Evolutionary conservation across 192 early-diverging fungal species (phyloP), one percentile per base, ranked within the genome.

Genomic region (Phycomyces nitens): DNA sequence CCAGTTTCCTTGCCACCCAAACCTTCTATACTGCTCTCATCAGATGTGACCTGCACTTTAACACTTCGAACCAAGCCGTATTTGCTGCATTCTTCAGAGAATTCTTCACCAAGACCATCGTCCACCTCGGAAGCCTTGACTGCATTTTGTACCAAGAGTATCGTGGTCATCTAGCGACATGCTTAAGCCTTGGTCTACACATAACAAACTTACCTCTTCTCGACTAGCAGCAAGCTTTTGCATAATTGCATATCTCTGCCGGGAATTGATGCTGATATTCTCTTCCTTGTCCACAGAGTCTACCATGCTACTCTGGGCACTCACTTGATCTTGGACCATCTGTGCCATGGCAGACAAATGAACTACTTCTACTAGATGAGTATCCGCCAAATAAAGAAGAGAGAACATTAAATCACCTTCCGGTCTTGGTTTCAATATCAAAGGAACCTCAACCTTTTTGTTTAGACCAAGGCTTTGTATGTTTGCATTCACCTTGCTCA

Each of bases 31-130:
- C 58, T 43, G 62, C 40, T 55, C 57, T 71, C 56, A 63, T 71
- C 68, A 40, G 67, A 53, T 60, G 74, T 77, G 58, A 82, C 66
- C 59, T 84, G 82, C 53, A 92, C 79, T 29, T 83, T 75, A 0
- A 93, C 89, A 41, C 80, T 81, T 44, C 60, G 58, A 5, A 96
- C 86, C 53, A 71, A 69, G 1, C 94, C 94, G 63, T 86, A 93
- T 72, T 94, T 94, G 63, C 70, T 70, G 56, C 89, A 92, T 66
- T 96, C 94, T 53, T 89, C 88, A 12, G 77, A 76, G 63, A 96
- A 91, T 66, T 96, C 94, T 0, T 82, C 86, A n/a, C 89, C 82
- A 51, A 96, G 80, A 15, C 86, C 79, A 50, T 90, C 85, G 77
- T 96, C 94, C 23, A 90, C 78, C 29, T 96, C 92, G 6, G 81